phyloP scores from a whole-genome alignment of 139 green algal species.

The Limnomonas spitsbergensis region DNA sequence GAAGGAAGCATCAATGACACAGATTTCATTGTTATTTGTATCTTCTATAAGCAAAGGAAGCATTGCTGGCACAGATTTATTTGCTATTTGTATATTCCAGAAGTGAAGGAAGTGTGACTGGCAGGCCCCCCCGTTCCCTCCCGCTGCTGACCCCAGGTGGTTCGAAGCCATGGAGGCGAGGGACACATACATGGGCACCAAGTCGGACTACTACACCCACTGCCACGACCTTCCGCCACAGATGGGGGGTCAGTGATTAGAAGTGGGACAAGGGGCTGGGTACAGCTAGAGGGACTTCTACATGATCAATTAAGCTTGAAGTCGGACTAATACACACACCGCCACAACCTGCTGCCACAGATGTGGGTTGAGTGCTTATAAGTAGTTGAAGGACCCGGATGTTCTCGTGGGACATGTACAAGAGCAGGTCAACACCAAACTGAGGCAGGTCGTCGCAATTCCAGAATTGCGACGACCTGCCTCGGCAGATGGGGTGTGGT shows the following conservation, averaged over 20 bases:
- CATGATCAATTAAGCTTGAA: background rate
- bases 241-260: background rate
- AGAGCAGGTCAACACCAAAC: background rate
- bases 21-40: background rate
- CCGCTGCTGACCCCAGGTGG: constrained; percentile 61
- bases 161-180: constrained; percentile 91
- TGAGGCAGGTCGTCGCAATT: background rate
- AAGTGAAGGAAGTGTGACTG: too few species aligned
- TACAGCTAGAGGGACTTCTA: background rate
- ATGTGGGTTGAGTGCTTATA: background rate
- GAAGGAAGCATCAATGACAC: background rate
- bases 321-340: constrained; percentile 79
- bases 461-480: background rate
- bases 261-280: too few species aligned
- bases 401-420: background rate
- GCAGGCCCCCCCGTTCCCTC: too few species aligned
- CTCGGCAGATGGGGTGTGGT: background rate
- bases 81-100: background rate
- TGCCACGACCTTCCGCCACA: constrained; percentile 16
- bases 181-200: constrained; percentile 73
- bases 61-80: background rate
- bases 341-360: constrained; percentile 13
- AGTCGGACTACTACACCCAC: constrained; percentile 83
- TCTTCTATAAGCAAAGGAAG: background rate
- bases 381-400: too few species aligned